Evolutionary conservation across 2,329 filamentous ascomycete species (phyloP), one percentile per base, ranked within the genome.

Genomic region (Coccinonectria pachysandricola): DNA sequence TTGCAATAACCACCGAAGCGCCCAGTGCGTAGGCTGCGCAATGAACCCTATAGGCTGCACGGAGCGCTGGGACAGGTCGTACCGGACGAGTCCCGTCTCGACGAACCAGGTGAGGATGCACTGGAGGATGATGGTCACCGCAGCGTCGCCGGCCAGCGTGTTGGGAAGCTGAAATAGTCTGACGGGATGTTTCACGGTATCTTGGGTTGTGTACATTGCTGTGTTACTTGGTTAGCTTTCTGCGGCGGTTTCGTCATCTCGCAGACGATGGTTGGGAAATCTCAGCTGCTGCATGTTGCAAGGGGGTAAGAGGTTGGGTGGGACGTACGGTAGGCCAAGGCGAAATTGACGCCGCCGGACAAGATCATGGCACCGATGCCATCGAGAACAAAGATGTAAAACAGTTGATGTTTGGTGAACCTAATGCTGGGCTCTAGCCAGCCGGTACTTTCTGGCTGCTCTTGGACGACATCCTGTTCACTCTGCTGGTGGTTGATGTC

Each of bases 271-370:
- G n/a, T n/a, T n/a, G n/a, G n/a, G n/a, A n/a, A n/a, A n/a, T n/a
- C n/a, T n/a, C n/a, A n/a, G n/a, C n/a, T n/a, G n/a, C n/a, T 19
- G 17, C 17, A 19, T 19, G 17, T 19, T n/a, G n/a, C n/a, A n/a
- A n/a, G n/a, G n/a, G n/a, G n/a, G n/a, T n/a, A n/a, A n/a, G 10
- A 19, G 17, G 17, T 19, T 19, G 17, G 7, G 17, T 16, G 12
- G 7, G n/a, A 24, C 29, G 6, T 20, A 65, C 62, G 60, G 33
- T 65, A 68, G 11, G 60, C 64, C 30, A 67, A 56, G 29, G 54
- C 58, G 42, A 67, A 65, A 45, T 68, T 68, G 37, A 68, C 60
- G 15, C 48, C 60, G 4, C 56, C 64, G 0, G 61, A 64, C 3
- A 68, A 23, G 8, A 61, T 26, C 29, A 57, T 52, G 15, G 60